Percentiles rank a stretch among this genome's conserved stretches.
These are phyloP conservation scores for Penicillium coffeae DNA, from an alignment of 495 filamentous ascomycete genomes.

Conservation along the genomic window DNA sequence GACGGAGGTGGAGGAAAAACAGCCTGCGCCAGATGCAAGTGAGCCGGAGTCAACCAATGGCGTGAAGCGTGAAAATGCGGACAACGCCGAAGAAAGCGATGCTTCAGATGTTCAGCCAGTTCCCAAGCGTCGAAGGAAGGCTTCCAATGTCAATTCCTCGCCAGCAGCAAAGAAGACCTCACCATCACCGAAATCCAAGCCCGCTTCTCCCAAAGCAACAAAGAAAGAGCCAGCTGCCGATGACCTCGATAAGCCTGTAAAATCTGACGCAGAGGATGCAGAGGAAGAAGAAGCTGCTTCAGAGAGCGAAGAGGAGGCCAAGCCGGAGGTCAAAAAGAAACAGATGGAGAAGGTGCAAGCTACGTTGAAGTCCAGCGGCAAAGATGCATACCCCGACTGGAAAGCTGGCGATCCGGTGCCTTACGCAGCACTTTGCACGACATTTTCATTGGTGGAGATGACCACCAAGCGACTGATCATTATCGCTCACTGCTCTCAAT, in stretches of 20 bases:
- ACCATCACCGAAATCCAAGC: slow-evolving; percentile 22
- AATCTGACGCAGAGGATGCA: slow-evolving; percentile 46
- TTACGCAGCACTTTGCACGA: slow-evolving; percentile 91
- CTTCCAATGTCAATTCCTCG: slow-evolving; percentile 8
- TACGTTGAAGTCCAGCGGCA: slow-evolving; percentile 57
- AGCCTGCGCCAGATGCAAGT: slow-evolving; percentile 1
- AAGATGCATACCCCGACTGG: slow-evolving; percentile 94
- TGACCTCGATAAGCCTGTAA: slow-evolving; percentile 31
- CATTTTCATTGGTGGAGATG: slow-evolving; percentile 89
- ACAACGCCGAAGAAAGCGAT: slow-evolving; percentile 39
- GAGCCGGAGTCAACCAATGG: slow-evolving; percentile 9
- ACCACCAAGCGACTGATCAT: slow-evolving; percentile 89
- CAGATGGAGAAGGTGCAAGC: slow-evolving; percentile 81
- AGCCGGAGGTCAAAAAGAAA: slow-evolving; percentile 71
- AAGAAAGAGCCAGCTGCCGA: slow-evolving; percentile 38
- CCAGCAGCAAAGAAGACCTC: slow-evolving; percentile 2
- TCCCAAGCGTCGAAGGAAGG: slow-evolving; percentile 37
- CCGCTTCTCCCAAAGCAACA: slow-evolving; percentile 13
- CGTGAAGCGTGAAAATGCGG: slow-evolving; percentile 39
- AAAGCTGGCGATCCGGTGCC: slow-evolving; percentile 81
- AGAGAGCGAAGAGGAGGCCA: slow-evolving; percentile 58
- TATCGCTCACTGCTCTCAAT: slow-evolving; percentile 79
- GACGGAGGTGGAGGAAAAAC: slow-evolving; percentile 23
- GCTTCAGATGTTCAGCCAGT: slow-evolving; percentile 53
- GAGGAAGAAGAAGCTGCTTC: slow-evolving; percentile 31